Percentiles rank a stretch among this genome's conserved stretches.
Conservation (phyloP, 2,329 filamentous ascomycete species). For the Mollisia scopiformis region DNA sequence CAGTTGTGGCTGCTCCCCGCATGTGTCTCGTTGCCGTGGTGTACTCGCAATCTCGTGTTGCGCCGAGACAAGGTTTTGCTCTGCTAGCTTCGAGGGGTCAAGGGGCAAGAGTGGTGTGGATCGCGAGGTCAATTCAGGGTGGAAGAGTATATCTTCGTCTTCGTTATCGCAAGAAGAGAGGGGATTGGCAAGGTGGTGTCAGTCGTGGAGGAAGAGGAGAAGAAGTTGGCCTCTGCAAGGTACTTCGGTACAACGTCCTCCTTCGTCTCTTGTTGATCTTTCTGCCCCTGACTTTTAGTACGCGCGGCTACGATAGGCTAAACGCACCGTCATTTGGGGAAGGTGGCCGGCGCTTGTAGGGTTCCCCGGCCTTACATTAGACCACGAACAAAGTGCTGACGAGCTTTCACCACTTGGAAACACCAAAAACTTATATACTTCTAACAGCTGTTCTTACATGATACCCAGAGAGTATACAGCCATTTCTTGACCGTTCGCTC, state of each 20-base stretch:
- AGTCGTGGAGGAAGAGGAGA: constrained; percentile 1
- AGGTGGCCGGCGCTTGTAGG: background rate
- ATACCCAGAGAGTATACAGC: background rate
- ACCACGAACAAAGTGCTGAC: background rate
- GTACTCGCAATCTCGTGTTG: constrained; percentile 15
- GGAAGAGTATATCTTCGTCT: background rate
- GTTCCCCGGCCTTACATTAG: constrained; percentile 1
- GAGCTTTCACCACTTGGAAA: background rate
- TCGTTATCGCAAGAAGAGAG: background rate
- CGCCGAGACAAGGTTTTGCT: constrained; percentile 5
- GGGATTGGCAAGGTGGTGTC: constrained; percentile 10
- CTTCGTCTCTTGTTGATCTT: constrained; percentile 21
- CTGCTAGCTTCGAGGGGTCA: too few species aligned
- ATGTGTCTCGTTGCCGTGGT: constrained; percentile 16
- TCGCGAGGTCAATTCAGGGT: background rate
- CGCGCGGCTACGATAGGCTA: constrained; percentile 15
- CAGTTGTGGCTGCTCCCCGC: constrained; percentile 16
- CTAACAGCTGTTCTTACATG: background rate
- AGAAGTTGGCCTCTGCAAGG: background rate
- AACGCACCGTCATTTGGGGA: constrained; percentile 2
- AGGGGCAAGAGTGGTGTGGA: background rate
- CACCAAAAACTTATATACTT: constrained; percentile 11
- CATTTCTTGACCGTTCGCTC: background rate
- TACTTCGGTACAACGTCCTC: background rate
- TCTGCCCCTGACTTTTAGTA: constrained; percentile 4